These are phyloP conservation scores for Periconia digitata DNA, from an alignment of 2,329 filamentous ascomycete species.

Conservation along the genomic window DNA sequence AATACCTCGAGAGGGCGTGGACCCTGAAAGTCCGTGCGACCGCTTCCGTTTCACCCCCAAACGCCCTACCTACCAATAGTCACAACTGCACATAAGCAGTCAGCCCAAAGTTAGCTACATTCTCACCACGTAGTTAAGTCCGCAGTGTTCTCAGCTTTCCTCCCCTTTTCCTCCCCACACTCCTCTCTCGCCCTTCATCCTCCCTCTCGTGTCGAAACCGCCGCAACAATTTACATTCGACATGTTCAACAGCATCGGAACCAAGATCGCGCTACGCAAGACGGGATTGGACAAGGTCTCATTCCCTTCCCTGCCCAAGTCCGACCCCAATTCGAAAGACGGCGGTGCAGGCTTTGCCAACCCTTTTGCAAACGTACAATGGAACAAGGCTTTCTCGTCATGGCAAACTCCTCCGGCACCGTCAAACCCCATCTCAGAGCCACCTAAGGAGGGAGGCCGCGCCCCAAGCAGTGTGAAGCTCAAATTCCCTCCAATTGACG, in stretches of 20 bases:
- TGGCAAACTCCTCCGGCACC: constrained; percentile 37
- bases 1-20: too few relatives aligned
- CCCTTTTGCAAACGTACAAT: constrained; percentile 41
- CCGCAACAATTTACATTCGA: constrained; percentile 13
- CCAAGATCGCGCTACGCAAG: constrained; percentile 62
- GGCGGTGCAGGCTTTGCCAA: constrained; percentile 25
- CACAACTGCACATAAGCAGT: neutral
- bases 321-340: constrained; percentile 25
- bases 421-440: constrained; percentile 26
- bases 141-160: constrained; percentile 1
- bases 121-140: constrained; percentile 13
- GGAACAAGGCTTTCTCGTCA: constrained; percentile 36
- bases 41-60: constrained; percentile 29
- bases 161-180: constrained; percentile 1
- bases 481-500: constrained; percentile 32
- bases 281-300: constrained; percentile 57
- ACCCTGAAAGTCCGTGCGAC: constrained; percentile 27
- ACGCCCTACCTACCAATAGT: constrained; percentile 18
- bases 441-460: constrained; percentile 28
- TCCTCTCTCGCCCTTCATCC: constrained; percentile 4
- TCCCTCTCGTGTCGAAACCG: neutral
- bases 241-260: constrained; percentile 60
- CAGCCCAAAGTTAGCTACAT: constrained; percentile 14
- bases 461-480: constrained; percentile 33
- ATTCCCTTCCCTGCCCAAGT: constrained; percentile 36